Evolutionary conservation across 805 yeast species (phyloP).

Genomic region (Zygoascus flipseniorum): DNA sequence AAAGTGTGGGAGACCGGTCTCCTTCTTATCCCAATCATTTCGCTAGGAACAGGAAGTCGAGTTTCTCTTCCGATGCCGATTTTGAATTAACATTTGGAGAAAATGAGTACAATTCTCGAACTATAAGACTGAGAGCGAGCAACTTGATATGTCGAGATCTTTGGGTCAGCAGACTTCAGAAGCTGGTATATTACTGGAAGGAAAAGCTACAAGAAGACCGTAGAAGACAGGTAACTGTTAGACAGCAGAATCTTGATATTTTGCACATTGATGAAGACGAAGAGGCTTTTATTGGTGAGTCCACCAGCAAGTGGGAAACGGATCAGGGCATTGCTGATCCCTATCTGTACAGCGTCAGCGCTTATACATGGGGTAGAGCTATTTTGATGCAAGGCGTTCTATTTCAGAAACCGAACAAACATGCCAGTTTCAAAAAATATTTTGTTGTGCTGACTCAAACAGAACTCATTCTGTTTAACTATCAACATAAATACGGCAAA

Average conservation of each 20-base stretch:
- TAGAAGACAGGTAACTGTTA: constrained; percentile 28
- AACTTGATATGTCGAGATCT: constrained; percentile 40
- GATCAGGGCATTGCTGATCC: constrained; percentile 48
- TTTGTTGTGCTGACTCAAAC: constrained; percentile 67
- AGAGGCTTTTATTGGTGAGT: constrained; percentile 46
- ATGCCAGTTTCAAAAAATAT: constrained; percentile 52
- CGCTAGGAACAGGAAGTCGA: constrained; percentile 2
- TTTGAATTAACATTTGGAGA: constrained; percentile 41
- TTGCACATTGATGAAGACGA: constrained; percentile 46
- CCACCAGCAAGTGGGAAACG: constrained; percentile 45
- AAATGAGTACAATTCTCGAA: neutral
- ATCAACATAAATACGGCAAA: constrained; percentile 35
- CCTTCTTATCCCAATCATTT: neutral
- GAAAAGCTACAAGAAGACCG: constrained; percentile 36
- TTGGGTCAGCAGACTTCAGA: constrained; percentile 53
- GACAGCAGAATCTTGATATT: constrained; percentile 37
- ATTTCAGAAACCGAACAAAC: constrained; percentile 62
- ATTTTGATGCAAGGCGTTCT: constrained; percentile 58
- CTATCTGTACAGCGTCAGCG: constrained; percentile 43
- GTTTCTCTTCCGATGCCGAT: constrained; percentile 33
- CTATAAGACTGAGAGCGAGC: constrained; percentile 49
- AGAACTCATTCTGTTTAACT: constrained; percentile 47
- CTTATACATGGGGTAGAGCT: constrained; percentile 50
- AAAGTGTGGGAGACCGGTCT: neutral
- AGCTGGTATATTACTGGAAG: constrained; percentile 53